Conservation (phyloP, 371 early-diverging fungal species). For the Nosema muscidifuracis region DNA sequence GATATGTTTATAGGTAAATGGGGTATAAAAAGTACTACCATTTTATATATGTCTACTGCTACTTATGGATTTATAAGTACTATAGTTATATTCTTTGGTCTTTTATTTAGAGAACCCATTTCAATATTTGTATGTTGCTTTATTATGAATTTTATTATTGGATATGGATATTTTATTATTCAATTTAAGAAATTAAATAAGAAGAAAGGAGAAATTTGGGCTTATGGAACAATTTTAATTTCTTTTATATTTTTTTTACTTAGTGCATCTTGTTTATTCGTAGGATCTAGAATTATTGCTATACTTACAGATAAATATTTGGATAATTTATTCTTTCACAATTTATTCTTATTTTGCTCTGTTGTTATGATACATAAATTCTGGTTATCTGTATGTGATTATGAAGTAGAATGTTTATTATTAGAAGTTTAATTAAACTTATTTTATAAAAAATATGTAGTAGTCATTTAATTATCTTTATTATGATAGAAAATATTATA, state of each 20-base stretch:
- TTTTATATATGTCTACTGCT: constrained; percentile 20
- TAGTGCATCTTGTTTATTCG: constrained; percentile 16
- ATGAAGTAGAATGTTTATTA: constrained; percentile 53
- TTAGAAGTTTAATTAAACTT: constrained; percentile 38
- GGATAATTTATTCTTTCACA: constrained; percentile 52
- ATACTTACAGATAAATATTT: constrained; percentile 46
- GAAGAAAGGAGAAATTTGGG: constrained; percentile 54
- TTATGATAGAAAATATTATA: too few species aligned
- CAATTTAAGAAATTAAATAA: constrained; percentile 43
- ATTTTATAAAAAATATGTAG: neutral
- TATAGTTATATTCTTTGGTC: constrained; percentile 13
- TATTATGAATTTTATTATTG: constrained; percentile 25
- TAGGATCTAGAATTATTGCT: constrained; percentile 35
- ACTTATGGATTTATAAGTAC: constrained; percentile 26
- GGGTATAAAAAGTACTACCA: constrained; percentile 8
- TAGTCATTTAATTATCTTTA: neutral
- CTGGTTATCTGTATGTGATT: constrained; percentile 55
- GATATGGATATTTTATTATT: constrained; percentile 27
- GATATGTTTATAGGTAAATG: constrained; percentile 36
- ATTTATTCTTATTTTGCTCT: constrained; percentile 43
- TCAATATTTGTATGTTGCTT: constrained; percentile 12
- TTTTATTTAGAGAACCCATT: neutral
- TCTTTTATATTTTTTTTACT: constrained; percentile 31
- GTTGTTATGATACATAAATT: constrained; percentile 59
- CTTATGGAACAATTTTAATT: constrained; percentile 50